Base-by-base conservation (phyloP, 306 rosid genomes). In the Inga leiocalycina region DNA sequence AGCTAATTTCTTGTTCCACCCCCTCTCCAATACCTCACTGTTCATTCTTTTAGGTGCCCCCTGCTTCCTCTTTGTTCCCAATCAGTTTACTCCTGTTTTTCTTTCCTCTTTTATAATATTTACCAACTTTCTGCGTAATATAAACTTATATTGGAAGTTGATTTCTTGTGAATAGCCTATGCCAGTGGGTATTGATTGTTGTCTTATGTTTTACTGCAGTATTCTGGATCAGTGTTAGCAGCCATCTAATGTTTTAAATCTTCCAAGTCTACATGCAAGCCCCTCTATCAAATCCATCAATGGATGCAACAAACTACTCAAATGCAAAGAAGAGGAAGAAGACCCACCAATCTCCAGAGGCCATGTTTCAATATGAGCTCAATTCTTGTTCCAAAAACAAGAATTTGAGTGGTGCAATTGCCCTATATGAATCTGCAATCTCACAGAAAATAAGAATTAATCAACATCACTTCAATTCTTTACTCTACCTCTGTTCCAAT, bases 401-500 rank as follows among this genome's bases (percentile, higher is more conserved):
- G 35, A 88, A 96, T 72, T 71, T 96, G 1, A 78, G 34, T 2
- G 76, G 76, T 7, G 93, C 99, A 0, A 89, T 96, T 56, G 68
- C 92, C 12, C 92, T 91, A 0, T 91, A 83, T 19, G 94, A 92
- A 56, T 74, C 80, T 41, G 94, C 93, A 1, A 76, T 85, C 80
- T 83, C 84, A 0, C 79, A 57, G 59, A 79, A 82, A 19, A 84
- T 83, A 3, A 88, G 91, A 27, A 84, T 96, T 69, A 89, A 74
- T 56, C 97, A 88, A 15, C 90, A 88, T 78, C 93, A 93, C 76
- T 89, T 93, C 87, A 96, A 96, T 57, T 82, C 97, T 30, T 82
- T 96, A n/a, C 98, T 95, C 84, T 91, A 96, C 89, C 94, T 93
- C 67, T 96, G 99, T 78, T 91, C 94, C 59, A 87, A 73, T 39